These are phyloP conservation scores for Lactifluus pinguis DNA, from an alignment of 768 basidiomycete genomes.

Conservation along the genomic window DNA sequence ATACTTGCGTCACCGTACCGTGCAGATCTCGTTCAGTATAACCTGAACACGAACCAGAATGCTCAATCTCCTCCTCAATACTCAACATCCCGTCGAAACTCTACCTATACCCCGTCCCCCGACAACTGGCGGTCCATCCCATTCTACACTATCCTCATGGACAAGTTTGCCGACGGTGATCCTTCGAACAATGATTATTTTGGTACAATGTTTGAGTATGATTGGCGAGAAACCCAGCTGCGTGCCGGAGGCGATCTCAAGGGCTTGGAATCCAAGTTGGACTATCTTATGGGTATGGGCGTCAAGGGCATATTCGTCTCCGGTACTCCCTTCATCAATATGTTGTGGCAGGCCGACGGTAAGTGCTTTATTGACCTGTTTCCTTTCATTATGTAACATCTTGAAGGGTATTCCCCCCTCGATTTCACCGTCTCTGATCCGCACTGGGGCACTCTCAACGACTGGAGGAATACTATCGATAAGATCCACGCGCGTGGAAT, in stretches of 20 bases:
- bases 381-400: constrained; percentile 1
- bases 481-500: constrained; percentile 72
- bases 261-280: constrained; percentile 63
- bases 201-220: constrained; percentile 67
- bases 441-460: constrained; percentile 78
- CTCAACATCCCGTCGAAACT: constrained; percentile 47
- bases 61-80: constrained; percentile 63
- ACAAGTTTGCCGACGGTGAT: constrained; percentile 93
- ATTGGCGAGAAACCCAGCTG: constrained; percentile 82
- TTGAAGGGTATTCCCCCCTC: constrained; percentile 80
- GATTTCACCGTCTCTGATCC: constrained; percentile 89
- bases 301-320: constrained; percentile 79
- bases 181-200: constrained; percentile 90
- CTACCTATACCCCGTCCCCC: constrained; percentile 70
- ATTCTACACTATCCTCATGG: constrained; percentile 72
- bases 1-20: constrained; percentile 56
- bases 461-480: constrained; percentile 72
- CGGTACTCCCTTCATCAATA: constrained; percentile 88
- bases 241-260: constrained; percentile 85
- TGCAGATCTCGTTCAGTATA: constrained; percentile 58
- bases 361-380: constrained; percentile 27
- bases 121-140: constrained; percentile 82
- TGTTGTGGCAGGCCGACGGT: constrained; percentile 97
- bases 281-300: constrained; percentile 90
- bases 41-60: constrained; percentile 70